Percentiles rank a stretch among this genome's conserved stretches.
Evolutionary conservation across 257 asterid species (phyloP).

Genomic region (Solanum sitiens): DNA sequence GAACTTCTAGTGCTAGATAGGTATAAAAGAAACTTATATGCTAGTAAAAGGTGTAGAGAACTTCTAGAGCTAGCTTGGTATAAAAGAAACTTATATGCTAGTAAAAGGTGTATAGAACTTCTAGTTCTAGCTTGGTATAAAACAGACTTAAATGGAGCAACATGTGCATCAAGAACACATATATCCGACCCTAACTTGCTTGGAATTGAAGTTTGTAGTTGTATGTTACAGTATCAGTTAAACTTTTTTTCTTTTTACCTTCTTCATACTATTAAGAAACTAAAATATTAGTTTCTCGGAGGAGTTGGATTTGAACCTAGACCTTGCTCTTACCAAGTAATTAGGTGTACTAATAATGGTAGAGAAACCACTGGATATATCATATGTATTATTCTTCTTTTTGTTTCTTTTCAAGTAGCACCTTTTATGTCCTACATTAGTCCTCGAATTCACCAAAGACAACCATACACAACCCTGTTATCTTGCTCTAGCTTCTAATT

Average conservation of each 20-base stretch:
- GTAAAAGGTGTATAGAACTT: not conserved
- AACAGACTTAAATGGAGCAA: not conserved
- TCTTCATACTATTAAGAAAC: not conserved
- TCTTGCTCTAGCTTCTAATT: not conserved
- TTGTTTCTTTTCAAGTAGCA: no score
- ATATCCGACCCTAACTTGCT: not conserved
- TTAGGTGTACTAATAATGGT: not conserved
- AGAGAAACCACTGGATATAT: not conserved
- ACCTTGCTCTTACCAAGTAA: not conserved
- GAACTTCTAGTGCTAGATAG: not conserved
- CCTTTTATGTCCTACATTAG: not conserved
- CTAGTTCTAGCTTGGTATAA: not conserved
- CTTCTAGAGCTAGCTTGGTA: not conserved
- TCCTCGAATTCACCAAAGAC: not conserved
- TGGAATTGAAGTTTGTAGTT: not conserved
- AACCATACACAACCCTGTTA: not conserved
- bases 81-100: not conserved
- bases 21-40: not conserved
- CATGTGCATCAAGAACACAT: not conserved
- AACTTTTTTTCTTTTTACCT: not conserved
- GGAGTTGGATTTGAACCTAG: not conserved
- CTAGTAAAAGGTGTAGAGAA: not conserved
- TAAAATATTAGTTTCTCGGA: not conserved
- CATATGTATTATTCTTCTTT: not conserved
- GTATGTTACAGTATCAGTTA: not conserved